These are phyloP conservation scores for Ceratocystiopsis minuta DNA, from an alignment of 2,329 filamentous ascomycete species.

Conservation along the genomic window DNA sequence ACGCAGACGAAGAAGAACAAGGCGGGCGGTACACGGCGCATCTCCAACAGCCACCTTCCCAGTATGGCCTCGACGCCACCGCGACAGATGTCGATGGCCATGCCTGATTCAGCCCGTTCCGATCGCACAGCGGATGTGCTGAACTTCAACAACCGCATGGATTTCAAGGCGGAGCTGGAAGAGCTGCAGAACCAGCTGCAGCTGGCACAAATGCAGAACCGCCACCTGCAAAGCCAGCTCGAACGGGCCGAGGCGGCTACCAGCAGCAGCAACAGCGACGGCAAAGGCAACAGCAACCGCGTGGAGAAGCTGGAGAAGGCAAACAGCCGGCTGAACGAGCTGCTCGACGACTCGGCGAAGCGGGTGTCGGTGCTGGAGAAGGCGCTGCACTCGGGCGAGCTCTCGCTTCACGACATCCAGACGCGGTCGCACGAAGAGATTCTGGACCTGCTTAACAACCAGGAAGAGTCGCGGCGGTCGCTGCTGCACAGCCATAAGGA, in stretches of 20 bases:
- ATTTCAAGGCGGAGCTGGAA: constrained; percentile 77
- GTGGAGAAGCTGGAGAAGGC: constrained; percentile 85
- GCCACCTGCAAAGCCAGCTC: constrained; percentile 75
- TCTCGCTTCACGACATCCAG: constrained; percentile 80
- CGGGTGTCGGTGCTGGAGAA: constrained; percentile 83
- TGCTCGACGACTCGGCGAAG: constrained; percentile 83
- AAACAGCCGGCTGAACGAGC: constrained; percentile 79
- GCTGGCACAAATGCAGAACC: constrained; percentile 86
- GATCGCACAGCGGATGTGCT: constrained; percentile 73
- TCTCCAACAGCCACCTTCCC: constrained; percentile 38
- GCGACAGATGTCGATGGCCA: constrained; percentile 43
- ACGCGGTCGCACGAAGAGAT: constrained; percentile 89
- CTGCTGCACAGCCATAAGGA: constrained; percentile 74
- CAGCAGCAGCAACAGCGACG: constrained; percentile 17
- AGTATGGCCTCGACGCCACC: constrained; percentile 39
- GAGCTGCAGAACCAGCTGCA: constrained; percentile 88
- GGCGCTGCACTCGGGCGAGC: constrained; percentile 67
- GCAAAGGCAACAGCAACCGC: constrained; percentile 21
- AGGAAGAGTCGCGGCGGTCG: constrained; percentile 72
- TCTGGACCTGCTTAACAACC: constrained; percentile 77
- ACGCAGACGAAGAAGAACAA: constrained; percentile 54
- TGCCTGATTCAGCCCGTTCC: constrained; percentile 61
- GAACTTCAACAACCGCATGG: constrained; percentile 74
- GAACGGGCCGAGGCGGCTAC: constrained; percentile 50
- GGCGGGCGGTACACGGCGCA: constrained; percentile 33